These are phyloP conservation scores for Malus sieversii DNA, from an alignment of 306 rosid species.

Conservation along the genomic window DNA sequence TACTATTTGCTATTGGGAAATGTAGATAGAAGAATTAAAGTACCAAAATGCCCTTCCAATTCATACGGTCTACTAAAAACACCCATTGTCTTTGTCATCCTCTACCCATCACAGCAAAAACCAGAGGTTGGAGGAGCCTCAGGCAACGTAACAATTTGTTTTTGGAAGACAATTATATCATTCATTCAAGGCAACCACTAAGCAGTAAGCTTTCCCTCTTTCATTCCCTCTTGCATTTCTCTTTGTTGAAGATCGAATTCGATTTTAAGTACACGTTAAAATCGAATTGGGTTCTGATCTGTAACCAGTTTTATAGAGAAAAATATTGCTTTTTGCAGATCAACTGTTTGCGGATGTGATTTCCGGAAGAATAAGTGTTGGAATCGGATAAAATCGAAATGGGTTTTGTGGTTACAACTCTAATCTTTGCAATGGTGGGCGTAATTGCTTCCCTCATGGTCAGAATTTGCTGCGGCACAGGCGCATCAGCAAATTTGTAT, in stretches of 20 bases:
- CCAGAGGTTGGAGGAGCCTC: neutral
- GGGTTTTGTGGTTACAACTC: slow-evolving; percentile 29
- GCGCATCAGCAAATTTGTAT: slow-evolving; percentile 27
- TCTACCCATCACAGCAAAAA: neutral
- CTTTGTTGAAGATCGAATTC: neutral
- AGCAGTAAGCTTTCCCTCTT: neutral
- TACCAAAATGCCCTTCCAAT: neutral
- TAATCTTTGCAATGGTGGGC: slow-evolving; percentile 25
- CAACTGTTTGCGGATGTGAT: neutral
- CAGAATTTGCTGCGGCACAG: slow-evolving; percentile 25
- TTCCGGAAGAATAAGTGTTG: neutral
- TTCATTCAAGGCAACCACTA: neutral
- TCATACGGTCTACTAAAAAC: too few relatives aligned
- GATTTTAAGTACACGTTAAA: neutral
- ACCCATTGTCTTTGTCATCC: too few relatives aligned
- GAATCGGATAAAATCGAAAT: slow-evolving; percentile 3
- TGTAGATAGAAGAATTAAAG: too few relatives aligned
- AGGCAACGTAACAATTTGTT: neutral
- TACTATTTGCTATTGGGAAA: neutral
- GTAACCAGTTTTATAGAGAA: neutral
- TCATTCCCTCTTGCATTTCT: neutral
- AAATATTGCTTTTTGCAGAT: neutral
- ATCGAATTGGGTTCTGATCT: neutral
- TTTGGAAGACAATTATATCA: neutral
- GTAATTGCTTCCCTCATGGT: slow-evolving; percentile 29